Base-by-base conservation (phyloP, 31 red algal genomes). In the Odonthalia washingtoniensis region DNA sequence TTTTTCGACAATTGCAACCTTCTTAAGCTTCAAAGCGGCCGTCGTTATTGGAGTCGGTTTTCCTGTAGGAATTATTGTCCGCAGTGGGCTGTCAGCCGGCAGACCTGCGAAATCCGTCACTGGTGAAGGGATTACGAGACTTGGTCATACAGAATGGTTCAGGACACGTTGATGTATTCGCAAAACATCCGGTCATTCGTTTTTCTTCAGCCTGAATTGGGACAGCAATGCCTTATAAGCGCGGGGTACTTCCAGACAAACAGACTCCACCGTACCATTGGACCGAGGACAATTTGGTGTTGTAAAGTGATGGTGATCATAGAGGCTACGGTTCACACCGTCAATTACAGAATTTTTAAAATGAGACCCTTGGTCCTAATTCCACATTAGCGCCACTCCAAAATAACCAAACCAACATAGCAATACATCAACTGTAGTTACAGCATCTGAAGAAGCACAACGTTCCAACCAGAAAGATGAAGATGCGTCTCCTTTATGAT, bases 401-500 rank as follows among this genome's bases (percentile, higher is more conserved):
- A 84, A 84, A 40, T 41, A 72, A 72, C 40, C 38, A 37, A 84
- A 70, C 81, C 65, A 84, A 37, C 38, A 49, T 1, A 9, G 24
- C 17, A 84, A 62, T 1, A 57, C 49, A 21, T 9, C 12, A 16
- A 18, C 37, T 52, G 61, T 57, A 46, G 72, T 33, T 70, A 16
- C 42, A 36, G 40, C 37, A 27, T 75, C 52, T 32, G 46, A 39
- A 16, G 74, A 5, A 9, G 4, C 75, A 17, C 17, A 69, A 57
- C 31, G 12, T 57, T 57, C 44, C 5, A 88, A 33, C 74, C 85
- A 80, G 9, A 88, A 33, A 40, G 27, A 88, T 4, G 52, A 38
- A 9, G 85, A 80, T 9, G 42, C 31, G 45, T 88, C 75, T 66
- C 85, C 57, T 80, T 78, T 3, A 79, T 5, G 28, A 88, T 78